phyloP scores from a whole-genome alignment of 2,329 filamentous ascomycete species.

The Colletotrichum sp. region DNA sequence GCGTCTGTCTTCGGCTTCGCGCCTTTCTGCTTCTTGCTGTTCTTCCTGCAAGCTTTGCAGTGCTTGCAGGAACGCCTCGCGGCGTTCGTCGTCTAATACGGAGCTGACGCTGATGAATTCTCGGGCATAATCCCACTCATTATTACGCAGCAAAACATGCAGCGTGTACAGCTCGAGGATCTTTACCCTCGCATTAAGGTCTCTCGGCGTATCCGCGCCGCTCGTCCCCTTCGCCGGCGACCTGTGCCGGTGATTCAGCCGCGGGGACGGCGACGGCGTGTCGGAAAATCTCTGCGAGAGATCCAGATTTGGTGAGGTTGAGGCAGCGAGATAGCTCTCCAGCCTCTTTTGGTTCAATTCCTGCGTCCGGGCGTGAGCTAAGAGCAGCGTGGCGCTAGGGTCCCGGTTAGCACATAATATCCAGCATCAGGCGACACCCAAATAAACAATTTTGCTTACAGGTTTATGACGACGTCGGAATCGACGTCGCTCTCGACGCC shows the following conservation, averaged over 20 bases:
- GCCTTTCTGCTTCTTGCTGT: slow-evolving; percentile 73
- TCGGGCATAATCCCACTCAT: slow-evolving; percentile 93
- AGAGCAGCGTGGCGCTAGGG: slow-evolving; percentile 80
- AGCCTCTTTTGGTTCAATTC: slow-evolving; percentile 83
- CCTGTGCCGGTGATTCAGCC: slow-evolving; percentile 41
- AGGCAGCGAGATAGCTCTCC: slow-evolving; percentile 85
- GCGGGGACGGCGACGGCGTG: slow-evolving; percentile 39
- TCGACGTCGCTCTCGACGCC: slow-evolving; percentile 91
- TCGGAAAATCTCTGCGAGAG: slow-evolving; percentile 67
- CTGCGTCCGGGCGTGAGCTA: slow-evolving; percentile 89
- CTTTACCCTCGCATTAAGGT: slow-evolving; percentile 84
- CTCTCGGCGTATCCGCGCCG: slow-evolving; percentile 82
- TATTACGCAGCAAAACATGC: slow-evolving; percentile 90
- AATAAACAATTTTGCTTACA: slow-evolving; percentile 56
- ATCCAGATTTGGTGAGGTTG: slow-evolving; percentile 75
- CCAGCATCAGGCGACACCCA: neutral
- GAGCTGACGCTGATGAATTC: slow-evolving; percentile 89
- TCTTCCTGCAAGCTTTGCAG: slow-evolving; percentile 86
- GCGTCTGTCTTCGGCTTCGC: slow-evolving; percentile 63
- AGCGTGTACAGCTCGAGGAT: slow-evolving; percentile 95
- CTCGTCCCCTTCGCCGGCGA: slow-evolving; percentile 55
- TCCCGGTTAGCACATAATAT: slow-evolving; percentile 16
- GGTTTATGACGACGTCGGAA: slow-evolving; percentile 88
- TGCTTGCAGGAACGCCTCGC: slow-evolving; percentile 87
- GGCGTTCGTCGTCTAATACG: slow-evolving; percentile 88